phyloP scores from a whole-genome alignment of 2,329 filamentous ascomycete species.

The Aurifilum marmelostoma region DNA sequence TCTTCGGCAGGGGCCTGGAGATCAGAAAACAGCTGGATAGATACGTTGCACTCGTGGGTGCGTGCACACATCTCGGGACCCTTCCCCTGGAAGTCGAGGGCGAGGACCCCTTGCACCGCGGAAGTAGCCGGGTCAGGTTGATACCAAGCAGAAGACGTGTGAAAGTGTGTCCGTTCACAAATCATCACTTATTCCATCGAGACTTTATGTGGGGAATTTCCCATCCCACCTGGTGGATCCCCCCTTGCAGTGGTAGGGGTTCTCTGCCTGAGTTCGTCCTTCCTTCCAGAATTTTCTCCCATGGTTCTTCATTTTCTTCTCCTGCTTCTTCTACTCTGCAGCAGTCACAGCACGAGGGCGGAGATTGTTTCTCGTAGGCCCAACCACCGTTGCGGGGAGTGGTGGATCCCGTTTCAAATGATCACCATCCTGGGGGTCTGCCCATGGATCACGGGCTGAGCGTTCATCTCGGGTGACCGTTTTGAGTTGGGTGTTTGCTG shows the following conservation, averaged over 20 bases:
- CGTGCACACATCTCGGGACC: neutral
- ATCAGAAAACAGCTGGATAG: neutral
- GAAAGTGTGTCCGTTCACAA: neutral
- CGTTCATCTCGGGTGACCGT: neutral
- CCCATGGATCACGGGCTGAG: neutral
- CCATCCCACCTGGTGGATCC: neutral
- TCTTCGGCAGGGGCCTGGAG: neutral
- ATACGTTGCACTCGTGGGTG: slow-evolving; percentile 3
- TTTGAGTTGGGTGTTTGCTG: neutral
- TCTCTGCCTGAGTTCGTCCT: neutral
- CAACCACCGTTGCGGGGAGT: neutral
- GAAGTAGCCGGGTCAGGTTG: neutral
- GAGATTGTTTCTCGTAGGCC: neutral
- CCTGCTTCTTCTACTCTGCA: neutral
- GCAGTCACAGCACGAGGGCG: neutral
- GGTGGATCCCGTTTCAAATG: slow-evolving; percentile 6
- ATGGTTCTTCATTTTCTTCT: neutral
- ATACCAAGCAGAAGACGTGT: no score
- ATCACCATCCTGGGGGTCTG: neutral
- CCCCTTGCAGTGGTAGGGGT: no score
- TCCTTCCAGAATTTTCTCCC: neutral
- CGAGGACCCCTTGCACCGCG: neutral
- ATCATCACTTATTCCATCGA: neutral
- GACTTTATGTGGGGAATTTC: neutral
- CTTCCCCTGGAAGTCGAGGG: neutral